Evolutionary conservation across 805 yeast species (phyloP).

Genomic region (Gaillardinia entomophila): DNA sequence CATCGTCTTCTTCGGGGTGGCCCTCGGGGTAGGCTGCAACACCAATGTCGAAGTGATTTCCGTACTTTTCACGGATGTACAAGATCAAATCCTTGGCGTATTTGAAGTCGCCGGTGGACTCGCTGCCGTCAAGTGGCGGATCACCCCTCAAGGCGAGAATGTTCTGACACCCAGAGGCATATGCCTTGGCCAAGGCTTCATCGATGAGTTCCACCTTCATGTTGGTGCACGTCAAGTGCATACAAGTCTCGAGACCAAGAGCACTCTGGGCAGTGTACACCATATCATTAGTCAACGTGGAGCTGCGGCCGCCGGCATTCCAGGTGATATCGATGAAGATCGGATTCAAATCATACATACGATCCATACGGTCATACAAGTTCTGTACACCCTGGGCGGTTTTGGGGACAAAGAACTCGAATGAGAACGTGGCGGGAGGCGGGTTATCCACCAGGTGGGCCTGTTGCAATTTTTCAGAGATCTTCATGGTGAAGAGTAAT

Average conservation of each 20-base stretch:
- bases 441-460: conserved; percentile 35
- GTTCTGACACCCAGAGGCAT: conserved; percentile 89
- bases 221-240: conserved; percentile 96
- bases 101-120: conserved; percentile 75
- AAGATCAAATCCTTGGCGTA: conserved; percentile 83
- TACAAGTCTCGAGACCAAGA: conserved; percentile 90
- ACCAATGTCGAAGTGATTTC: conserved; percentile 88
- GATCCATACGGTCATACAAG: conserved; percentile 92
- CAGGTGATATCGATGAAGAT: conserved; percentile 93
- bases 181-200: conserved; percentile 78
- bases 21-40: conserved; percentile 98
- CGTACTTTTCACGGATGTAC: conserved; percentile 72
- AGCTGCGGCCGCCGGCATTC: conserved; percentile 94
- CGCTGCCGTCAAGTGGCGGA: conserved; percentile 75
- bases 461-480: conserved; percentile 36
- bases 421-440: conserved; percentile 74
- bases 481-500: conserved; percentile 22
- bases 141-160: conserved; percentile 94
- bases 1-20: conserved; percentile 75
- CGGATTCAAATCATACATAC: conserved; percentile 91
- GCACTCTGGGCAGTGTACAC: conserved; percentile 87
- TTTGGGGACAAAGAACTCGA: conserved; percentile 96
- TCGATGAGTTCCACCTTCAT: conserved; percentile 82
- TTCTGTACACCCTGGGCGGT: conserved; percentile 96
- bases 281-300: conserved; percentile 83